Base-by-base conservation (phyloP, 1,284 basidiomycete genomes). In the Melampsora abietis-canadensis region DNA sequence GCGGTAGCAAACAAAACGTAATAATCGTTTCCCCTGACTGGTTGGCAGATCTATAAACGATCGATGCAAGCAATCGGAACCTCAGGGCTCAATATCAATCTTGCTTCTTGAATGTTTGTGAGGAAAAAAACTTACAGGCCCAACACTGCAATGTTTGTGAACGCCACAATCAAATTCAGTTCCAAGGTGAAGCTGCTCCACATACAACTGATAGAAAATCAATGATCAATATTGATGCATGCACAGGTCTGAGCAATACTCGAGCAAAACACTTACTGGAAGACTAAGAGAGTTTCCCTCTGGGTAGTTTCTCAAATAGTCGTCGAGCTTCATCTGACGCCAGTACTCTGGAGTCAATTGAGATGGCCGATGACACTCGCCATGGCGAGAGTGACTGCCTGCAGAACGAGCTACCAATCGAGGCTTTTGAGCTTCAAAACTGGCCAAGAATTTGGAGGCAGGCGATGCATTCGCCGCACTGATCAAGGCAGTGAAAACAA, bases 241-340 rank as follows among this genome's bases (percentile, higher is more conserved):
- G 21, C 30, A 27, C 27, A 27, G 27, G 47, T 40, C 15, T 17
- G 34, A 17, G 15, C 31, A 10, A n/a, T n/a, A 54, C 3, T 27
- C n/a, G 5, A 21, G 14, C 3, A n/a, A 48, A 7, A 37, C 10
- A 31, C 73, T 15, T 31, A 75, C 73, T 27, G 73, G 66, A 44
- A 75, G 66, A 57, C 21, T 75, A 30, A 75, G 65, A 44, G 17
- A 27, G 31, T 68, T 57, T 48, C 73, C 73, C 15, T 75, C 62
- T n/a, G 73, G 65, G 37, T 75, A 75, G 61, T 59, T 75, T 17
- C 21, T 24, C 24, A 75, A 51, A 31, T 75, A 75, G 7, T 63
- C 31, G 21, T 75, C 73, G 30, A 68, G 60, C 15, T 63, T 21
- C 65, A 51, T 67, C 17, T 75, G 44, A 51, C 66, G 57, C 73